These are phyloP conservation scores for Lodderomyces beijingensis DNA, from an alignment of 1,139 yeast species.

Conservation along the genomic window DNA sequence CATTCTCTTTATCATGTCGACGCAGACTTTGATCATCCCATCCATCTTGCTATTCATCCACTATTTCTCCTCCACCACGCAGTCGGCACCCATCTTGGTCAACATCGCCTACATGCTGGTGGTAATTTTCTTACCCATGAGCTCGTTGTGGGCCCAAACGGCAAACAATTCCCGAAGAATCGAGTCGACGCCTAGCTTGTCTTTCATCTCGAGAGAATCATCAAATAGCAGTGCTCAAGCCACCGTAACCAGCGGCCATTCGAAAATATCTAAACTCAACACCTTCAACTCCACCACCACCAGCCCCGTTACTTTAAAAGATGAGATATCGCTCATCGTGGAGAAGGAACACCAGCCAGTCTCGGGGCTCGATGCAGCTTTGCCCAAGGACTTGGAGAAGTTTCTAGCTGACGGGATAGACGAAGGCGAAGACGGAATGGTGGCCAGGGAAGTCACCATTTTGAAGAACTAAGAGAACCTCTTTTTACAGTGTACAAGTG, in stretches of 20 bases:
- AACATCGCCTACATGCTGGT: slow-evolving; percentile 27
- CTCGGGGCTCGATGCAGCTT: slow-evolving; percentile 7
- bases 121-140: slow-evolving; percentile 70
- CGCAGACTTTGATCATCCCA: slow-evolving; percentile 82
- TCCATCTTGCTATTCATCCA: slow-evolving; percentile 59
- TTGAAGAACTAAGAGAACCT: slow-evolving; percentile 5
- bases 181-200: slow-evolving; percentile 16
- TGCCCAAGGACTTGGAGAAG: slow-evolving; percentile 12
- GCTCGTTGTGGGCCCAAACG: slow-evolving; percentile 84
- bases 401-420: slow-evolving; percentile 6
- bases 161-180: slow-evolving; percentile 33
- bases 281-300: slow-evolving; percentile 3
- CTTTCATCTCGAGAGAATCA: slow-evolving; percentile 16
- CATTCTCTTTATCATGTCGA: slow-evolving; percentile 70
- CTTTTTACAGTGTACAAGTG: too few relatives aligned
- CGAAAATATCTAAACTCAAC: slow-evolving; percentile 6
- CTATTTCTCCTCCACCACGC: slow-evolving; percentile 21
- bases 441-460: slow-evolving; percentile 9
- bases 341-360: slow-evolving; percentile 3
- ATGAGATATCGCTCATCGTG: slow-evolving; percentile 6
- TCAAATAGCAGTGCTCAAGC: slow-evolving; percentile 3
- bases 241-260: background rate
- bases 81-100: slow-evolving; percentile 14
- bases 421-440: slow-evolving; percentile 8
- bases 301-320: slow-evolving; percentile 9